Percentiles rank a stretch among this genome's conserved stretches.
These are phyloP conservation scores for Mrakia frigida DNA, from an alignment of 768 basidiomycete genomes.

Conservation along the genomic window DNA sequence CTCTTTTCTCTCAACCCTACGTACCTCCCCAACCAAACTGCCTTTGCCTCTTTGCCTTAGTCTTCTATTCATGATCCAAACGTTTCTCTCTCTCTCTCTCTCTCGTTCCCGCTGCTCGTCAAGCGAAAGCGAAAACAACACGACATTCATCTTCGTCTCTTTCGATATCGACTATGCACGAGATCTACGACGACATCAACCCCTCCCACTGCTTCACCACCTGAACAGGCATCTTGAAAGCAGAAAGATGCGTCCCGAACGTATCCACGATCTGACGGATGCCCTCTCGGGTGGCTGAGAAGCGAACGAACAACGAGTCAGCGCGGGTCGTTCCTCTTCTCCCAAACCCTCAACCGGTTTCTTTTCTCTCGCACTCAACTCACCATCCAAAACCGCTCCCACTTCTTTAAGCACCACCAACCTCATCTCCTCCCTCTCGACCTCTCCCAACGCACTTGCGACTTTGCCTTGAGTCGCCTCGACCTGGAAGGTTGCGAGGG, in stretches of 20 bases:
- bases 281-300: conserved; percentile 10
- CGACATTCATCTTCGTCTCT: not conserved
- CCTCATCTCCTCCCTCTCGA: conserved; percentile 17
- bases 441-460: not conserved
- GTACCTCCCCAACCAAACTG: no score
- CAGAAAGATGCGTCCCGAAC: conserved; percentile 23
- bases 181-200: not conserved
- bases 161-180: not conserved
- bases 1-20: not conserved
- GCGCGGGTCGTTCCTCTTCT: not conserved
- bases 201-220: conserved; percentile 24
- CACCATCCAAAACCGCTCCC: conserved; percentile 23
- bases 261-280: conserved; percentile 27
- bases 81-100: not conserved
- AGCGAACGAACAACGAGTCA: not conserved
- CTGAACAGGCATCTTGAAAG: conserved; percentile 23
- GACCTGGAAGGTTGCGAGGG: conserved; percentile 14
- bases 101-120: not conserved
- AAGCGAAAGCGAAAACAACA: not conserved
- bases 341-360: not conserved
- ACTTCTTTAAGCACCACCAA: conserved; percentile 18
- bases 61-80: not conserved
- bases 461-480: not conserved
- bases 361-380: not conserved
- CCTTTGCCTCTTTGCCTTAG: not conserved